phyloP scores from a whole-genome alignment of 768 basidiomycete genomes.

The Omphalotus guepiniiformis region DNA sequence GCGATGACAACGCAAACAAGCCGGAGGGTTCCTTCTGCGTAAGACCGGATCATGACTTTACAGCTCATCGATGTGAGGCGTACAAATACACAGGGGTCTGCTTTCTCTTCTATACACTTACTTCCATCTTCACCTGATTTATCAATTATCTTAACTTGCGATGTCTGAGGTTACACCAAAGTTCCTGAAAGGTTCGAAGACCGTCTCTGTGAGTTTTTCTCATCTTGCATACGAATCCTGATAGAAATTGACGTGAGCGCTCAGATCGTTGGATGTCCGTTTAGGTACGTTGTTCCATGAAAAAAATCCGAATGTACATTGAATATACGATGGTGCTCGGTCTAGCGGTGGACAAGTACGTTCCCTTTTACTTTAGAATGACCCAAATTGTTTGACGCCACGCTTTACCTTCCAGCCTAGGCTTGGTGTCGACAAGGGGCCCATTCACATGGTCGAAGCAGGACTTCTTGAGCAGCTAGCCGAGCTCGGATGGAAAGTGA shows the following conservation, averaged over 20 bases:
- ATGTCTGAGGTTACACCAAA: slow-evolving; percentile 12
- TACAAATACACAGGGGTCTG: no score
- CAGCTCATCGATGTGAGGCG: no score
- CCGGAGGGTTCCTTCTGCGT: no score
- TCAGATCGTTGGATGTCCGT: slow-evolving; percentile 92
- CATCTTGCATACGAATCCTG: background rate
- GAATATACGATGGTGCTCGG: slow-evolving; percentile 8
- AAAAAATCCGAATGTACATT: slow-evolving; percentile 4
- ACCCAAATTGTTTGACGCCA: background rate
- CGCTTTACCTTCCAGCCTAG: slow-evolving; percentile 46
- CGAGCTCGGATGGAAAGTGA: slow-evolving; percentile 82
- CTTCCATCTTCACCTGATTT: no score
- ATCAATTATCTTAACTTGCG: no score
- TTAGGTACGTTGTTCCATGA: slow-evolving; percentile 59
- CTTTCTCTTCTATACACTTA: no score
- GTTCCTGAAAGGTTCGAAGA: slow-evolving; percentile 68
- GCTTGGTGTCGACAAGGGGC: slow-evolving; percentile 81
- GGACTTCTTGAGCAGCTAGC: slow-evolving; percentile 77
- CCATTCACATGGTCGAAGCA: slow-evolving; percentile 84
- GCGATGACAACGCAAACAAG: no score
- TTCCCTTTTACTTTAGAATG: slow-evolving; percentile 5
- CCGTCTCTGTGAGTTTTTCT: slow-evolving; percentile 63
- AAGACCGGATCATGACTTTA: no score
- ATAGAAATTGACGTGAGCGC: slow-evolving; percentile 10
- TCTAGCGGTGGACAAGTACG: slow-evolving; percentile 64